Evolutionary conservation across 1,284 basidiomycete genomes (phyloP).

Genomic region (Peniophora sp.): DNA sequence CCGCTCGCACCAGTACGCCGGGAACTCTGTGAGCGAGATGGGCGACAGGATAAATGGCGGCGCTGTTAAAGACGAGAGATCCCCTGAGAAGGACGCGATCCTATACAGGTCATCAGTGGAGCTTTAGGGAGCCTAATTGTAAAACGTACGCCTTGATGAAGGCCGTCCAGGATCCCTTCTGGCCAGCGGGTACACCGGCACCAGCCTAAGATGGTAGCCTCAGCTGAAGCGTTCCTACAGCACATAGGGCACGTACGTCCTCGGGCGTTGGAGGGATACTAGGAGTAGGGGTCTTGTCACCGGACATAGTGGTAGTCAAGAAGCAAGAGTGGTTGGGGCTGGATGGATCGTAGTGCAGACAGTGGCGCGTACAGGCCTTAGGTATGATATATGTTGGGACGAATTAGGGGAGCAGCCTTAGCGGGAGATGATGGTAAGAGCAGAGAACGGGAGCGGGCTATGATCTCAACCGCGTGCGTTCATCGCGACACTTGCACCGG

Average conservation of each 20-base stretch:
- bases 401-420: no score
- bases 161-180: constrained; percentile 69
- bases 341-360: not conserved
- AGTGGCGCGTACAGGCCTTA: not conserved
- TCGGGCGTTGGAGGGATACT: constrained; percentile 1
- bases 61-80: constrained; percentile 90
- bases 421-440: no score
- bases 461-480: no score
- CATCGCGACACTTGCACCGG: no score
- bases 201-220: not conserved
- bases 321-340: not conserved
- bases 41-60: constrained; percentile 92
- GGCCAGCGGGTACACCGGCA: constrained; percentile 65
- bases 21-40: constrained; percentile 81
- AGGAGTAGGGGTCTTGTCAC: constrained; percentile 8
- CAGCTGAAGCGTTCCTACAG: no score
- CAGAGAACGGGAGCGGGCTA: no score
- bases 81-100: constrained; percentile 81
- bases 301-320: not conserved
- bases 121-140: not conserved
- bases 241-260: no score
- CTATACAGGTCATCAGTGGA: constrained; percentile 24
- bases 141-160: constrained; percentile 73
- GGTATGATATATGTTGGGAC: no score
- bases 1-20: constrained; percentile 91